Percentiles rank a stretch among this genome's conserved stretches.
Conservation (phyloP, 1,284 basidiomycete genomes). For the Phylloboletellus chloephorus region DNA sequence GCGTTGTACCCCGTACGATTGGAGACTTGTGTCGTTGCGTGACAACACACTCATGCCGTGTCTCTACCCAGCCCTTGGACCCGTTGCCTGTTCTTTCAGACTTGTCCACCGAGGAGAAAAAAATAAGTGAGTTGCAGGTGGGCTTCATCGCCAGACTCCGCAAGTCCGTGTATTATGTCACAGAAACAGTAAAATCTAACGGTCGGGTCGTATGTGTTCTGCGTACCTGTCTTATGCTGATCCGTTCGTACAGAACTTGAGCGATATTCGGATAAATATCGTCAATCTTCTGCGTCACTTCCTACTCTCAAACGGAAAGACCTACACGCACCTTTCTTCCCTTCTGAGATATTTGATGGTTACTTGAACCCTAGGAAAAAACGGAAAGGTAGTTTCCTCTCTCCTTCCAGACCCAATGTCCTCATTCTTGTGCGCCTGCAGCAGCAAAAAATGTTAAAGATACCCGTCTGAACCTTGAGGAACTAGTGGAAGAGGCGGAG, state of each 20-base stretch:
- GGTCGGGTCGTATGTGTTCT: slow-evolving; percentile 36
- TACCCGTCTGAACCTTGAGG: slow-evolving; percentile 56
- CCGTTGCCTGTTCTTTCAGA: slow-evolving; percentile 60
- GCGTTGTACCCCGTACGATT: slow-evolving; percentile 70
- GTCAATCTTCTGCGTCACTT: slow-evolving; percentile 51
- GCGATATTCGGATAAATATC: slow-evolving; percentile 77
- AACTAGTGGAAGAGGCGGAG: slow-evolving; percentile 58
- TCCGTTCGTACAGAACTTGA: slow-evolving; percentile 47
- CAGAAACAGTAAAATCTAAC: slow-evolving; percentile 61
- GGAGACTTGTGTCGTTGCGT: slow-evolving; percentile 14
- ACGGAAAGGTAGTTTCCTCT: slow-evolving; percentile 39
- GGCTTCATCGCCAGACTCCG: slow-evolving; percentile 61
- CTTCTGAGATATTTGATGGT: slow-evolving; percentile 64
- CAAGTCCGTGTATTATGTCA: slow-evolving; percentile 65
- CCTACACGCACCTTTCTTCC: slow-evolving; percentile 70
- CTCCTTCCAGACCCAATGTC: neutral
- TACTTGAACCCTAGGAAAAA: slow-evolving; percentile 73
- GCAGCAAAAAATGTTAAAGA: slow-evolving; percentile 36
- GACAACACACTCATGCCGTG: slow-evolving; percentile 16
- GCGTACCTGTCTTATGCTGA: slow-evolving; percentile 1
- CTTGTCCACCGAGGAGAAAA: slow-evolving; percentile 56
- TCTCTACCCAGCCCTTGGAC: slow-evolving; percentile 46
- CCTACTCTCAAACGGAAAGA: slow-evolving; percentile 64
- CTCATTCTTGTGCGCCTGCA: slow-evolving; percentile 11
- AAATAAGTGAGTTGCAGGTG: slow-evolving; percentile 58